Percentiles rank a stretch among this genome's conserved stretches.
Conservation (phyloP, 441 rosid genomes). For the Jatropha podagrica region DNA sequence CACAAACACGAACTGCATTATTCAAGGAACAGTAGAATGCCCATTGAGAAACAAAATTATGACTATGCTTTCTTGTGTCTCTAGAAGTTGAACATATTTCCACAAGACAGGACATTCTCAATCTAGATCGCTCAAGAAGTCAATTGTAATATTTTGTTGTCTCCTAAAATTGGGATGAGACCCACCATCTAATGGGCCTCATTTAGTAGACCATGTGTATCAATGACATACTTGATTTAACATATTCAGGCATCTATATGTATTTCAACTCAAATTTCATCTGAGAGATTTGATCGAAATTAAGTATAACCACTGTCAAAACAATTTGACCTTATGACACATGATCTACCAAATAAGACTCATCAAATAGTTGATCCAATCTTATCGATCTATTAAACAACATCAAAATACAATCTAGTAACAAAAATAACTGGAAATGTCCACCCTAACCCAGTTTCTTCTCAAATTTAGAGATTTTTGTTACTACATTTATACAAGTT, state of each 20-base stretch:
- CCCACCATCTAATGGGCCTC: too few relatives aligned
- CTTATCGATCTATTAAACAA: neutral
- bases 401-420: neutral
- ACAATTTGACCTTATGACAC: neutral
- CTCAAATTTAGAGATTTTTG: too few relatives aligned
- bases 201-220: too few relatives aligned
- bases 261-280: conserved; percentile 10
- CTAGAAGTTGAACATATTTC: neutral
- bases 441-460: too few relatives aligned
- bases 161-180: neutral
- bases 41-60: neutral
- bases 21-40: neutral
- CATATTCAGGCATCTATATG: neutral
- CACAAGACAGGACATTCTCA: neutral
- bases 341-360: neutral
- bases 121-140: neutral
- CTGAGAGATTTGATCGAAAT: conserved; percentile 5
- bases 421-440: neutral
- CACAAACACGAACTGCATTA: neutral
- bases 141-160: neutral
- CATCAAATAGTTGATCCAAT: neutral
- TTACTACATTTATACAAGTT: too few relatives aligned
- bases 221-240: neutral
- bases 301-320: neutral
- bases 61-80: neutral